Base-by-base conservation (phyloP, 495 filamentous ascomycete species). In the Recurvomyces mirabilis region DNA sequence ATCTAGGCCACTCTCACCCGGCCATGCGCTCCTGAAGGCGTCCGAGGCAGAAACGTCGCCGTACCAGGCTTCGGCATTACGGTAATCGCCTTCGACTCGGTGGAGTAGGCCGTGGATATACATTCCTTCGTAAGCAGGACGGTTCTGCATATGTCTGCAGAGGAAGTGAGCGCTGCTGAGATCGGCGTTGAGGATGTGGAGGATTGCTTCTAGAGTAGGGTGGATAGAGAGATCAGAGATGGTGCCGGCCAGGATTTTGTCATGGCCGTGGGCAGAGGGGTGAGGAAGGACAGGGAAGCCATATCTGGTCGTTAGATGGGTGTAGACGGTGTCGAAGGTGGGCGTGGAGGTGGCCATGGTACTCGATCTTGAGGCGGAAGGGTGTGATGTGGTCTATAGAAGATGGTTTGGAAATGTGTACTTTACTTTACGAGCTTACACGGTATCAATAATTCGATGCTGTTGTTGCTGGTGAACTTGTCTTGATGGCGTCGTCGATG, bases 141-240 rank as follows among this genome's bases (percentile, higher is more conserved):
- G 44, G 15, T 59, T 60, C 52, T 68, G 62, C 68, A 71, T 71
- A 46, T 71, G 61, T 1, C 68, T 59, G 35, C 69, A 52, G 5
- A 70, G 60, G 51, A 71, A 71, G 49, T 71, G 68, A 4, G 68
- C 69, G 39, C 57, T 59, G 0, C 65, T 51, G 3, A 70, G 60
- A 50, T 71, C 67, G 35, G 49, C 45, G 54, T 71, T 69, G 18
- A 69, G 55, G 47, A 69, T 59, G 47, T 69, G 69, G 7, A 71
- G 60, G n/a, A 61, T 53, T 1, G 64, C 46, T 54, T 72, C 68
- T 19, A 69, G 58, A 13, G 61, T 61, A 1, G 68, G 67, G 40
- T 71, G 67, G 4, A 70, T 44, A n/a, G 47, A 51, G 3, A 67
- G 51, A 11, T 54, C 39, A 14, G 68, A 38, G 43, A 70, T 71